Conservation (phyloP, 208 protist species). For the Trypanosoma platydactyli region DNA sequence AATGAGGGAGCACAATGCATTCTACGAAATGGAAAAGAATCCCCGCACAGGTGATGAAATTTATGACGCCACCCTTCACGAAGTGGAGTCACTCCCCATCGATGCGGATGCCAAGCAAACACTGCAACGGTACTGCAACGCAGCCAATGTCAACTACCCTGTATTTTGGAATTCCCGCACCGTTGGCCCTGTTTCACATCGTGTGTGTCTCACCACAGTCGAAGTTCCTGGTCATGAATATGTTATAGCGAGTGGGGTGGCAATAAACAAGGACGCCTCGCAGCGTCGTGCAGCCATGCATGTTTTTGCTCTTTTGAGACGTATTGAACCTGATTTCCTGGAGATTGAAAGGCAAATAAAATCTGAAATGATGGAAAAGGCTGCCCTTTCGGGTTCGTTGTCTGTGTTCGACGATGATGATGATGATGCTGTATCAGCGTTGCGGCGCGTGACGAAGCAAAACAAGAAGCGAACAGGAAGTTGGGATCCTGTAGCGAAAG, state of each 20-base stretch:
- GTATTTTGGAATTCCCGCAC: conserved; percentile 40
- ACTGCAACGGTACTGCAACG: conserved; percentile 53
- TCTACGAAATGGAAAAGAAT: conserved; percentile 56
- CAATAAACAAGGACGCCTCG: conserved; percentile 47
- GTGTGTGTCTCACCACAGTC: conserved; percentile 57
- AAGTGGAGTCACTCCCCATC: conserved; percentile 46
- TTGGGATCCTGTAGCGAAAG: conserved; percentile 28
- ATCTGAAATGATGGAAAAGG: conserved; percentile 18
- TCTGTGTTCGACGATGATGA: conserved; percentile 16
- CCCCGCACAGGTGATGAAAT: conserved; percentile 66
- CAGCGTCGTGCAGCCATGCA: conserved; percentile 80
- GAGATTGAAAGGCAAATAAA: conserved; percentile 31
- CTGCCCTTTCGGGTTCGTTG: conserved; percentile 12
- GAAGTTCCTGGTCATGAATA: conserved; percentile 67
- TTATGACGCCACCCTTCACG: conserved; percentile 59
- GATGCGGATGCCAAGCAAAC: conserved; percentile 39
- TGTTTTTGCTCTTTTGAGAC: conserved; percentile 61
- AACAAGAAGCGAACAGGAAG: conserved; percentile 20
- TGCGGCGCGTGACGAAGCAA: not conserved
- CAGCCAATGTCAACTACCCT: conserved; percentile 26
- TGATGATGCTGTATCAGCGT: not conserved
- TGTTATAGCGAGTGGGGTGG: conserved; percentile 62
- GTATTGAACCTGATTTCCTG: conserved; percentile 69
- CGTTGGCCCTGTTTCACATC: conserved; percentile 49
- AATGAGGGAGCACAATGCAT: conserved; percentile 46